Base-by-base conservation (phyloP, 179 eudicot genomes). In the Gypsophila paniculata region DNA sequence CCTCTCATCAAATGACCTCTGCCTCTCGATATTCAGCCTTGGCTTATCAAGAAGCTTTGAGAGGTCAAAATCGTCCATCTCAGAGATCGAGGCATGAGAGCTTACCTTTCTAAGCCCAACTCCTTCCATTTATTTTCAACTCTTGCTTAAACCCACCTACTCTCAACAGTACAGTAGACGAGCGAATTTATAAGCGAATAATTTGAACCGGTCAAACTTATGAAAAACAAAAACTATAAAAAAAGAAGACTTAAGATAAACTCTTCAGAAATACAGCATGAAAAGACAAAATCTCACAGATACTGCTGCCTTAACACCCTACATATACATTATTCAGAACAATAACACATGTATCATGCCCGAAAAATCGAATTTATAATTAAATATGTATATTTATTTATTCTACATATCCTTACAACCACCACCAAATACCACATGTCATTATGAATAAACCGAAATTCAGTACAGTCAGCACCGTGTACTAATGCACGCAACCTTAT, bases 1-100 rank as follows among this genome's bases (percentile, higher is more conserved):
- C 79, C 98, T 91, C 85, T 93, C 98, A 60, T 93, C 98, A 34
- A 91, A 93, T 0, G 98, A 93, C 76, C 96, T 88, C 82, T 93
- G 83, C 84, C 98, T 84, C 81, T 94, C 97, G 21, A 89, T 86
- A 76, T 85, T 86, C 72, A 91, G 71, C 83, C 88, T 88, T 0
- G 97, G 97, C 86, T 80, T 91, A 57, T 94, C 97, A 17, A 89
- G 92, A 78, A 91, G 94, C 85, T 84, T 90, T 8, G 89, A 69
- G 68, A 94, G 92, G 77, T 94, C 94, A 69, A 4, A 86, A 76
- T 94, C 99, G 61, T 91, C 99, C 87, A 85, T 79, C 68, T 91
- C 97, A 3, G 94, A 83, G 68, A 94, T 85, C 5, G 99, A 94
- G 81, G 88, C 86, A 69, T 88, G 88, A 58, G 98, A 93, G 78